Evolutionary conservation across 345 rosid genomes (phyloP), one percentile per base, ranked within the genome.

Genomic region (Stellera chamaejasme): DNA sequence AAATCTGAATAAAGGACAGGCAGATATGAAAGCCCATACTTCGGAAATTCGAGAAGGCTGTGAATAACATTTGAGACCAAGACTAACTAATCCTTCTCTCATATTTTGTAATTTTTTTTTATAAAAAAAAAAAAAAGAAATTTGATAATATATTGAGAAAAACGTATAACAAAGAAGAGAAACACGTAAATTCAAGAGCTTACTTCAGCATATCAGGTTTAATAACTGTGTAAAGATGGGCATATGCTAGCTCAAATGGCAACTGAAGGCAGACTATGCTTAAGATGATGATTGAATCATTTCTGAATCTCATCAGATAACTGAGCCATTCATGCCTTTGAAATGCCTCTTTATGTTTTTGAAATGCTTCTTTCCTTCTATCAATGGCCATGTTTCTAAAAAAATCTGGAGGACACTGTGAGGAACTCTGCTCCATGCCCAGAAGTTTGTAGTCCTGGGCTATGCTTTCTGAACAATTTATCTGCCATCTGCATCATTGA

Each of bases 171-270:
- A 23, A 8, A 27, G n/a, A 13, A 48, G 46, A 27, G 10, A 52
- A 50, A 32, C 10, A 61, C 50, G 27, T 51, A 6, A 45, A 43
- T 50, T 41, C 47, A 43, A 62, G 54, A 62, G 55, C 89, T 83
- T 70, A 91, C 98, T 79, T 88, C 32, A 81, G 28, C 26, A 64
- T 43, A 67, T 80, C 88, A 16, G 85, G 83, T 32, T 58, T 53
- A 56, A 82, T 52, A 16, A 83, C 83, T 71, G 83, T 95, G 19
- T 79, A 92, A 45, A 82, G 88, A 77, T 92, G 87, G 70, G 96
- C 98, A 83, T 92, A 92, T 16, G 84, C 87, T 70, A 92, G 76
- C 76, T 92, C 98, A 71, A 92, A 88, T n/a, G 98, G 96, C 75
- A 92, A 70, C 71, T 92, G 98, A 62, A 92, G 90, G 73, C 96